Evolutionary conservation across 352 stramenopile species (phyloP).

Genomic region (Phytophthora pistaciae): DNA sequence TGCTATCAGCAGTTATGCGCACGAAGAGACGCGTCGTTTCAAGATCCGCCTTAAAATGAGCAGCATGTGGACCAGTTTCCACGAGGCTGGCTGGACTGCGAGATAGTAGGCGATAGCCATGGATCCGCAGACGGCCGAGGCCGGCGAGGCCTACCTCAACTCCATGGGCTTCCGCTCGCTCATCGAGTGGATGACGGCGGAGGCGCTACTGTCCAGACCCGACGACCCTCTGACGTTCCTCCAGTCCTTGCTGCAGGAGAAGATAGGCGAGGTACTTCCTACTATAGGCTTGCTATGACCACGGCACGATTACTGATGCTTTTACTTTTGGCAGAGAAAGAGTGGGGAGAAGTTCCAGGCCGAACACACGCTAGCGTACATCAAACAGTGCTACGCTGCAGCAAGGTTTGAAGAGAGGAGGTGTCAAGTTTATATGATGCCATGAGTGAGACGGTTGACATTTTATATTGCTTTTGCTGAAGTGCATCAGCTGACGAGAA

Average conservation of each 20-base stretch:
- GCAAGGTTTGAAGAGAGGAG: slow-evolving; percentile 52
- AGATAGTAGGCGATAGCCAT: slow-evolving; percentile 27
- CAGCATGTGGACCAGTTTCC: neutral
- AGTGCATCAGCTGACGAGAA: slow-evolving; percentile 88
- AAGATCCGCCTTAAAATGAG: neutral
- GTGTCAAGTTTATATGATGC: neutral
- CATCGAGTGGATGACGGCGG: slow-evolving; percentile 92
- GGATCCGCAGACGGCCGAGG: slow-evolving; percentile 82
- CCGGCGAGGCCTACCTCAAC: slow-evolving; percentile 88
- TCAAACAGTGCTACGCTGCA: slow-evolving; percentile 90
- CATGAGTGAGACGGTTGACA: neutral
- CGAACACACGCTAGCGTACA: slow-evolving; percentile 83
- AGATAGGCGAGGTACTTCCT: slow-evolving; percentile 71
- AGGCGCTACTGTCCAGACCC: slow-evolving; percentile 83
- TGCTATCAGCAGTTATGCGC: slow-evolving; percentile 17
- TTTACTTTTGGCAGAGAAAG: slow-evolving; percentile 35
- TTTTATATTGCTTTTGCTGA: neutral
- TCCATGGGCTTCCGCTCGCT: slow-evolving; percentile 90
- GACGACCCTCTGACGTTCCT: slow-evolving; percentile 91
- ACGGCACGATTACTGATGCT: neutral
- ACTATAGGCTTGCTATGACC: neutral
- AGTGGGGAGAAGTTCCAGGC: slow-evolving; percentile 77
- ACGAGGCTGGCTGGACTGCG: too few relatives aligned
- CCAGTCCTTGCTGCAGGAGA: slow-evolving; percentile 81
- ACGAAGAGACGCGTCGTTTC: slow-evolving; percentile 41